A percentile compares a stretch with the other conserved stretches of the same genome.
phyloP scores from a whole-genome alignment of 2,329 filamentous ascomycete species.

The Colletotrichum shisoi region DNA sequence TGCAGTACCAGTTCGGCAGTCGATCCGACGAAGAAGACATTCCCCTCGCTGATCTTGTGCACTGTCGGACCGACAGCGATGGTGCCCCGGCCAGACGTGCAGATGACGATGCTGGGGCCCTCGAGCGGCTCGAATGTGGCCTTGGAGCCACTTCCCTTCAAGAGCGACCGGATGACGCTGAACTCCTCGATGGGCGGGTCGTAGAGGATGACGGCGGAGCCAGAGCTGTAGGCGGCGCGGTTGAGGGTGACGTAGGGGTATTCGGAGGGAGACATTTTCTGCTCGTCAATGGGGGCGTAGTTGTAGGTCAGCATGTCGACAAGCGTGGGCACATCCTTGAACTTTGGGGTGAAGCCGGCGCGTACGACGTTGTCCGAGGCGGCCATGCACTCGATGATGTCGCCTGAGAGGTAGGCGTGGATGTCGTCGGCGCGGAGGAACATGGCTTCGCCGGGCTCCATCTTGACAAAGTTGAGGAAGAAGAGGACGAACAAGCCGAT shows the following conservation, averaged over 20 bases:
- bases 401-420: slow-evolving; percentile 90
- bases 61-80: slow-evolving; percentile 86
- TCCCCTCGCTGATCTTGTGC: slow-evolving; percentile 75
- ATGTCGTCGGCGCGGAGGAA: slow-evolving; percentile 97
- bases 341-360: slow-evolving; percentile 96
- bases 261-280: slow-evolving; percentile 87
- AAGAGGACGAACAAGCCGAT: slow-evolving; percentile 95
- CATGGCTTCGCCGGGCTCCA: slow-evolving; percentile 89
- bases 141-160: slow-evolving; percentile 77
- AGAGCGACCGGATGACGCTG: slow-evolving; percentile 80
- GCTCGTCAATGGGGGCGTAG: slow-evolving; percentile 91
- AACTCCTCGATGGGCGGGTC: slow-evolving; percentile 98
- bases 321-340: slow-evolving; percentile 92
- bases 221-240: slow-evolving; percentile 79
- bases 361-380: slow-evolving; percentile 98
- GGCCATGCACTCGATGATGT: slow-evolving; percentile 99
- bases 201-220: slow-evolving; percentile 77
- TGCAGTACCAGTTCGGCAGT: slow-evolving; percentile 84
- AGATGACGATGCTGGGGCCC: slow-evolving; percentile 92
- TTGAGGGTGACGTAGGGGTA: slow-evolving; percentile 89
- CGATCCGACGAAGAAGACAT: slow-evolving; percentile 85
- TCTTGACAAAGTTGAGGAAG: slow-evolving; percentile 93
- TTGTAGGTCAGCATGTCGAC: slow-evolving; percentile 93
- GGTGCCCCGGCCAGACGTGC: slow-evolving; percentile 81
- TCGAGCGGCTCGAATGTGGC: slow-evolving; percentile 86